These are phyloP conservation scores for Ophiostoma tasmaniense DNA, from an alignment of 2,329 filamentous ascomycete genomes.

Conservation along the genomic window DNA sequence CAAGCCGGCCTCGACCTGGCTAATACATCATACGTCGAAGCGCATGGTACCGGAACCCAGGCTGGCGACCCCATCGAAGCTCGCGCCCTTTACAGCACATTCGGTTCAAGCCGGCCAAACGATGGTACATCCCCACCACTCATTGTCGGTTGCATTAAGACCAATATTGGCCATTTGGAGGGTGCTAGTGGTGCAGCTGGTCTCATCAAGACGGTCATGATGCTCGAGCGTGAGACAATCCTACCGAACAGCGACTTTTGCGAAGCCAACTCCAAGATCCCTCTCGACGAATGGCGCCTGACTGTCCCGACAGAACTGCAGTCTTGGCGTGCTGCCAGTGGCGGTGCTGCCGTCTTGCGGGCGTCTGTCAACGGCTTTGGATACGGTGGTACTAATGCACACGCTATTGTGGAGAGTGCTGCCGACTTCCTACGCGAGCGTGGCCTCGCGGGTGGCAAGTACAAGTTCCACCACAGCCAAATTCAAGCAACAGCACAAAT, in stretches of 20 bases:
- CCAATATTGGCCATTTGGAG: constrained; percentile 39
- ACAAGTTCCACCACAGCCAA: background rate
- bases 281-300: constrained; percentile 33
- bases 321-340: constrained; percentile 24
- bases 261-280: constrained; percentile 37
- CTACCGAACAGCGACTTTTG: constrained; percentile 37
- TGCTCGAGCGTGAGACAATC: constrained; percentile 30
- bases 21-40: constrained; percentile 30
- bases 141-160: constrained; percentile 30
- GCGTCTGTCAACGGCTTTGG: constrained; percentile 40
- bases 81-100: constrained; percentile 28
- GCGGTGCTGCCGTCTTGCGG: constrained; percentile 16
- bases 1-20: constrained; percentile 18
- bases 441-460: background rate
- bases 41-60: constrained; percentile 33
- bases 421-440: constrained; percentile 16
- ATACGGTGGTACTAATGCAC: constrained; percentile 29
- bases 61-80: constrained; percentile 30
- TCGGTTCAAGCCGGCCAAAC: constrained; percentile 21
- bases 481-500: background rate
- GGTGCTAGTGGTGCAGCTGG: constrained; percentile 38
- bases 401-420: constrained; percentile 30
- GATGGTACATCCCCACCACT: background rate
- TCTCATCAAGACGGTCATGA: constrained; percentile 34
- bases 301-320: constrained; percentile 30